Conservation (phyloP, 2,329 filamentous ascomycete genomes). For the Alternaria sp. region DNA sequence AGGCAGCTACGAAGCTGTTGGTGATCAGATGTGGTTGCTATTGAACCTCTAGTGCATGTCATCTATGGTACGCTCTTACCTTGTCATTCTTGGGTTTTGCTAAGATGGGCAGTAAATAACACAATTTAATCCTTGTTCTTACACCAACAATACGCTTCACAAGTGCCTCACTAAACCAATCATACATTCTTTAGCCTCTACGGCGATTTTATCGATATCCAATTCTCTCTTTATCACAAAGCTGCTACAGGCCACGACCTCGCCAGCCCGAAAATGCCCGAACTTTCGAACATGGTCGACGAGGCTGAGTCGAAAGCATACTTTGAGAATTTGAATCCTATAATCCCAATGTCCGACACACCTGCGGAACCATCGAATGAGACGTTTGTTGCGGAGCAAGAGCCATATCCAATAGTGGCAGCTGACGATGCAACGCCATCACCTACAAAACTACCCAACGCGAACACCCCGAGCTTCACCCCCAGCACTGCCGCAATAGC, state of each 20-base stretch:
- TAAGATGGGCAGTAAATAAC: background rate
- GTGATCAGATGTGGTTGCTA: background rate
- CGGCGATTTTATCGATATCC: background rate
- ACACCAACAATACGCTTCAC: background rate
- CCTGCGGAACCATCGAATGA: background rate
- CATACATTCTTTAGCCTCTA: constrained; percentile 1
- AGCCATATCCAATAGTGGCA: background rate
- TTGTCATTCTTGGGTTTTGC: background rate
- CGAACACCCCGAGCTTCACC: background rate
- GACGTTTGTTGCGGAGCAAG: background rate
- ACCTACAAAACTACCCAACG: background rate
- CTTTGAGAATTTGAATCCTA: background rate
- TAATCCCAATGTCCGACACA: background rate
- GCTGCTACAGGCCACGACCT: background rate
- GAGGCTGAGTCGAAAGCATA: background rate
- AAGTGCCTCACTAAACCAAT: background rate
- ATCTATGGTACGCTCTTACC: background rate
- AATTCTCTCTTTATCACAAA: background rate
- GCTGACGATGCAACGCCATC: background rate
- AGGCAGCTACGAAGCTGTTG: background rate
- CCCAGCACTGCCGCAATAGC: background rate
- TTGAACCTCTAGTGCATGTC: background rate
- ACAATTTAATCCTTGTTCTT: background rate
- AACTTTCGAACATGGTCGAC: background rate
- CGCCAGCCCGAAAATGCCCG: background rate